A percentile compares a stretch with the other conserved stretches of the same genome.
These are phyloP conservation scores for Serendipita sp. DNA, from an alignment of 768 basidiomycete species.

Conservation along the genomic window DNA sequence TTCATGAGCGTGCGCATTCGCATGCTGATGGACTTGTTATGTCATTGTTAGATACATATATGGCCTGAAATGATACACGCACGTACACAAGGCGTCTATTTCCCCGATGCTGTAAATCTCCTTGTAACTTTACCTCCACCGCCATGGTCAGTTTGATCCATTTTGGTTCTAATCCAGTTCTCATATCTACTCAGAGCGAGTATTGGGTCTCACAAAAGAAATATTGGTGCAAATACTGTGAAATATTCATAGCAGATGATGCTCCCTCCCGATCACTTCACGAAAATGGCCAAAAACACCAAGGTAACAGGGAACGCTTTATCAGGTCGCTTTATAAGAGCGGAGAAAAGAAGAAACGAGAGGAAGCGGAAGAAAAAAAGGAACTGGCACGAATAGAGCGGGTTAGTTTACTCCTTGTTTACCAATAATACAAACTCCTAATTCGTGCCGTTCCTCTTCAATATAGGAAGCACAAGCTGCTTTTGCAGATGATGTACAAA, in stretches of 20 bases:
- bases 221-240: slow-evolving; percentile 95
- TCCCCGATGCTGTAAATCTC: too few species aligned
- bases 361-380: slow-evolving; percentile 67
- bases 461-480: slow-evolving; percentile 62
- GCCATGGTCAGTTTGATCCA: too few species aligned
- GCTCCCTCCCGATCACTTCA: slow-evolving; percentile 81
- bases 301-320: slow-evolving; percentile 89
- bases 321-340: slow-evolving; percentile 86
- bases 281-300: slow-evolving; percentile 85
- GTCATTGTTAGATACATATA: too few species aligned
- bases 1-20: background rate
- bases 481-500: slow-evolving; percentile 60
- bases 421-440: slow-evolving; percentile 9
- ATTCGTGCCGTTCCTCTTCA: slow-evolving; percentile 1
- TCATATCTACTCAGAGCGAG: slow-evolving; percentile 37
- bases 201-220: slow-evolving; percentile 89
- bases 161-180: too few species aligned
- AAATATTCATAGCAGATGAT: slow-evolving; percentile 94
- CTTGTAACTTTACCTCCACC: too few species aligned
- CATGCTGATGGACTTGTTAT: too few species aligned
- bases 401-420: slow-evolving; percentile 26
- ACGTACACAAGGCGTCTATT: too few species aligned
- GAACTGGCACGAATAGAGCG: slow-evolving; percentile 79
- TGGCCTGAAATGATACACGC: too few species aligned
- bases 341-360: slow-evolving; percentile 76